Evolutionary conservation across 805 yeast species (phyloP).

Genomic region (Yamadazyma phyllophila): DNA sequence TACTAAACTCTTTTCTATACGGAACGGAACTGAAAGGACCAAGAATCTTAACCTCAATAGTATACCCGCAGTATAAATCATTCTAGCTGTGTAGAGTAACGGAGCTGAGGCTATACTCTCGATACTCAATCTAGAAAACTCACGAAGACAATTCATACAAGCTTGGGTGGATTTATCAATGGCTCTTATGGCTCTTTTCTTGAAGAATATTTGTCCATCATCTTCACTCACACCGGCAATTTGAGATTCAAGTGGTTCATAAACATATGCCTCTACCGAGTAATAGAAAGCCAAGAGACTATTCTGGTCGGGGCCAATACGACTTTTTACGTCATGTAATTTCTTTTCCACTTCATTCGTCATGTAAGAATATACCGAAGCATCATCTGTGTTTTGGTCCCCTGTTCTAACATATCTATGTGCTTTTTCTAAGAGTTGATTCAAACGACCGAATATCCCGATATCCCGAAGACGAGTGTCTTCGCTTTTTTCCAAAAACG

Average conservation of each 20-base stretch:
- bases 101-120: slow-evolving; percentile 58
- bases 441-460: slow-evolving; percentile 58
- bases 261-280: slow-evolving; percentile 64
- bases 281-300: slow-evolving; percentile 37
- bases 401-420: slow-evolving; percentile 48
- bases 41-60: slow-evolving; percentile 55
- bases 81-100: slow-evolving; percentile 52
- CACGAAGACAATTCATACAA: slow-evolving; percentile 50
- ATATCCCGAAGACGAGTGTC: slow-evolving; percentile 37
- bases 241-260: slow-evolving; percentile 49
- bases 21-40: slow-evolving; percentile 51
- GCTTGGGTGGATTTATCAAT: slow-evolving; percentile 52
- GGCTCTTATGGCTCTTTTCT: slow-evolving; percentile 35
- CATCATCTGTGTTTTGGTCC: slow-evolving; percentile 19
- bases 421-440: slow-evolving; percentile 59
- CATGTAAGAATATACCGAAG: slow-evolving; percentile 36
- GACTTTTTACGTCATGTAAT: slow-evolving; percentile 38
- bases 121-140: slow-evolving; percentile 43
- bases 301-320: slow-evolving; percentile 21
- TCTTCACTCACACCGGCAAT: slow-evolving; percentile 18
- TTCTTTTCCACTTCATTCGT: slow-evolving; percentile 49
- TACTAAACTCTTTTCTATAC: slow-evolving; percentile 42
- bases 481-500: slow-evolving; percentile 39
- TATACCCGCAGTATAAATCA: slow-evolving; percentile 66
- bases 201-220: slow-evolving; percentile 12